A percentile compares a stretch with the other conserved stretches of the same genome.
Conservation (phyloP, 2,329 filamentous ascomycete genomes). For the Lomentospora prolificans region DNA sequence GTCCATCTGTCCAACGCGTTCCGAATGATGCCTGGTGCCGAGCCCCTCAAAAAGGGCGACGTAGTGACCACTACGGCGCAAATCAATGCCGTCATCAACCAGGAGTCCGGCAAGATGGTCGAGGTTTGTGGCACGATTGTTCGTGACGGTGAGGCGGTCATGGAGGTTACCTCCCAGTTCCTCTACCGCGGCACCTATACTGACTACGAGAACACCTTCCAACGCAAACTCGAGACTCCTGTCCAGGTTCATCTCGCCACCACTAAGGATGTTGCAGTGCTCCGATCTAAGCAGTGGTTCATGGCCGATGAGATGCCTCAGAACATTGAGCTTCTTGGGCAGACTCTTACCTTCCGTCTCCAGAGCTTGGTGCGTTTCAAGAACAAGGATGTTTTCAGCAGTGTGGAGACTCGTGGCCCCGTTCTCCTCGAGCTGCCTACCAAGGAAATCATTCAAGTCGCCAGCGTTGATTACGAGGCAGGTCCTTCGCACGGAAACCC, state of each 20-base stretch:
- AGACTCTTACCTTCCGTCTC: slow-evolving; percentile 93
- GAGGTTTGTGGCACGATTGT: slow-evolving; percentile 97
- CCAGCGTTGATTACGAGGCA: slow-evolving; percentile 92
- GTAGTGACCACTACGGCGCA: slow-evolving; percentile 86
- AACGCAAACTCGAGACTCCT: slow-evolving; percentile 90
- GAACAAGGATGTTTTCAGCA: slow-evolving; percentile 86
- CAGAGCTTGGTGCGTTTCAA: slow-evolving; percentile 89
- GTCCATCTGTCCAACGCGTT: slow-evolving; percentile 96
- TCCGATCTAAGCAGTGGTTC: slow-evolving; percentile 98
- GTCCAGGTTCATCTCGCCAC: slow-evolving; percentile 86
- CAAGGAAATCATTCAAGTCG: slow-evolving; percentile 95
- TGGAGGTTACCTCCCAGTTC: slow-evolving; percentile 99
- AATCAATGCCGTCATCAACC: slow-evolving; percentile 96
- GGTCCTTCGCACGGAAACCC: slow-evolving; percentile 90
- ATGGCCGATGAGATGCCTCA: slow-evolving; percentile 58
- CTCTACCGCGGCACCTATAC: slow-evolving; percentile 87
- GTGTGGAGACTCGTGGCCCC: slow-evolving; percentile 83
- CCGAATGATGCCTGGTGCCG: slow-evolving; percentile 93
- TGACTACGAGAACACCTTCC: slow-evolving; percentile 97
- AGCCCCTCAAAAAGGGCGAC: slow-evolving; percentile 92
- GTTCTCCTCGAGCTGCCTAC: slow-evolving; percentile 89
- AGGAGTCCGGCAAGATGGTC: slow-evolving; percentile 98
- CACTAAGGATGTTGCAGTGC: slow-evolving; percentile 83
- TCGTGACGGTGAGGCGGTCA: slow-evolving; percentile 73
- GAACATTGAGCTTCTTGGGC: slow-evolving; percentile 78